Conservation (phyloP, 2,329 filamentous ascomycete species). For the Boeremia lycopersici region DNA sequence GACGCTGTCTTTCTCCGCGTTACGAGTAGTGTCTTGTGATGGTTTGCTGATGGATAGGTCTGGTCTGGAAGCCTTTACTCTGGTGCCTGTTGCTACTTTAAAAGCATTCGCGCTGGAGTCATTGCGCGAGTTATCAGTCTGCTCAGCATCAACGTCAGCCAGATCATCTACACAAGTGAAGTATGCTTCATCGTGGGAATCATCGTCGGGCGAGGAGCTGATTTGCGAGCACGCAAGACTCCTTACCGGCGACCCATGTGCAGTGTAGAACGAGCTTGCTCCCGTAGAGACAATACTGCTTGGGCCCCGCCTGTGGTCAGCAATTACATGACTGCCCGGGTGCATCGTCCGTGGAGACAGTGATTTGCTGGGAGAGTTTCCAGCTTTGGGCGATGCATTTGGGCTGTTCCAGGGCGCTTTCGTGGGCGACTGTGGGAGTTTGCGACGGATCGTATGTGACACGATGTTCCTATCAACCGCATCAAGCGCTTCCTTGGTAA, state of each 20-base stretch:
- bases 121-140: constrained; percentile 2
- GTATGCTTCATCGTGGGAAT: constrained; percentile 13
- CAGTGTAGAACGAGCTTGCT: constrained; percentile 30
- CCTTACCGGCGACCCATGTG: constrained; percentile 39
- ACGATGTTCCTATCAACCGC: constrained; percentile 29
- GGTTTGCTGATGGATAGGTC: constrained; percentile 31
- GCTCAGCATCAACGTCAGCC: constrained; percentile 24
- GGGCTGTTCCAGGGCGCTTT: constrained; percentile 32
- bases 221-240: constrained; percentile 25
- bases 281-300: constrained; percentile 29
- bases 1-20: constrained; percentile 8
- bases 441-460: constrained; percentile 13
- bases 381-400: constrained; percentile 18
- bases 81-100: constrained; percentile 1
- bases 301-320: constrained; percentile 16
- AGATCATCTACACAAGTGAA: constrained; percentile 12
- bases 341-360: constrained; percentile 24
- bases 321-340: background rate
- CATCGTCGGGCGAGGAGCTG: constrained; percentile 29
- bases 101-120: background rate
- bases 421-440: constrained; percentile 18
- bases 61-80: constrained; percentile 13
- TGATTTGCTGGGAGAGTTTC: constrained; percentile 22
- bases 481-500: constrained; percentile 38
- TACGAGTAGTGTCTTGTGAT: background rate